Evolutionary conservation across 2,329 filamentous ascomycete genomes (phyloP), one percentile per base, ranked within the genome.

Genomic region (Alternaria triticimaculans): DNA sequence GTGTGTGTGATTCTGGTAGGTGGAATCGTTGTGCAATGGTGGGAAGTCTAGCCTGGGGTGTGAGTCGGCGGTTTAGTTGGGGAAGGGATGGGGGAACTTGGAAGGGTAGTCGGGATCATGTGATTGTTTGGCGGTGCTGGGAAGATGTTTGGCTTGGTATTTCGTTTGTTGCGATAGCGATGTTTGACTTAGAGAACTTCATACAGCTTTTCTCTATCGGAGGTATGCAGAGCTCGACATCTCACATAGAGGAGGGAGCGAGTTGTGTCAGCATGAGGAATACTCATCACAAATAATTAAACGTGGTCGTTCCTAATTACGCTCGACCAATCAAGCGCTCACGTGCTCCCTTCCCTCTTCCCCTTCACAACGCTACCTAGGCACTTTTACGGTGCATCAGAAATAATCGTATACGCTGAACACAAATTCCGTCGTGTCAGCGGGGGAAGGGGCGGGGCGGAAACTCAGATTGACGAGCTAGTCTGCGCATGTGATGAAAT

Each of bases 181-280:
- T 18, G 9, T 3, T 18, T 18, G 1, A 18, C 37, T 18, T 0
- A 18, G 37, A 10, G 9, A 41, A 18, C 8, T 41, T 41, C 1
- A 41, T 18, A 18, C 37, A 41, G 1, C 0, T 41, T 1, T 41
- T 1, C n/a, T 18, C 1, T 0, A 3, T 18, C n/a, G 11, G 15
- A 18, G 37, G 8, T 18, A 2, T 41, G 9, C 37, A 41, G n/a
- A 18, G 15, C 37, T 5, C n/a, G n/a, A 41, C 3, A 18, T 11
- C 9, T 18, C 37, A 41, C 5, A 41, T 9, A 11, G 37, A 41
- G 37, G 18, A 41, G 37, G n/a, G 15, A 41, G 37, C 37, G 37
- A 41, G 8, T 41, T 41, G 9, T 18, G 8, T 18, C n/a, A 41
- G 37, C 37, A 41, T 41, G 10, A 41, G 37, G 37, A 41, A 41